A percentile compares a stretch with the other conserved stretches of the same genome.
Evolutionary conservation across 2,329 filamentous ascomycete species (phyloP).

Genomic region (Clarireedia paspali): DNA sequence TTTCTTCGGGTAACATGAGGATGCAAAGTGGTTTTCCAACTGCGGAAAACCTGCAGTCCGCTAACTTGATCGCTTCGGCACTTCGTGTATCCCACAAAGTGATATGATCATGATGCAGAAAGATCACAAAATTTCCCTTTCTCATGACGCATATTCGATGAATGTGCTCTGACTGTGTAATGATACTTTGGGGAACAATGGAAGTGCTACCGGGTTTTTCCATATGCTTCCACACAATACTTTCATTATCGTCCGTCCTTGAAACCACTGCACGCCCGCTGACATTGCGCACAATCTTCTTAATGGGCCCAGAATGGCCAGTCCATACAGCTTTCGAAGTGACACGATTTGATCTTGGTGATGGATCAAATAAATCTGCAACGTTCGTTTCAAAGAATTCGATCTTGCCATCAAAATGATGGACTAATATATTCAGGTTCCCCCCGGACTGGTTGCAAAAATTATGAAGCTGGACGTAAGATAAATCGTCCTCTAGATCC

Average conservation of each 20-base stretch:
- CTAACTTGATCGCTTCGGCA: constrained; percentile 50
- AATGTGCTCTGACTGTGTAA: constrained; percentile 63
- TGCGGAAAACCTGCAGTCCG: constrained; percentile 48
- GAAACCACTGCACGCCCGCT: constrained; percentile 76
- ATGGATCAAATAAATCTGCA: constrained; percentile 72
- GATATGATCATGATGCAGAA: constrained; percentile 63
- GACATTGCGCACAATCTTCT: constrained; percentile 80
- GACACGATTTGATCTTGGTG: constrained; percentile 51
- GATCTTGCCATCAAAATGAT: constrained; percentile 79
- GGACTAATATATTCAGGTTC: constrained; percentile 65
- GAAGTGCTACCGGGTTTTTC: constrained; percentile 42
- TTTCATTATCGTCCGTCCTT: constrained; percentile 69
- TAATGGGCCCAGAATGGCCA: constrained; percentile 72
- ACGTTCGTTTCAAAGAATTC: constrained; percentile 74
- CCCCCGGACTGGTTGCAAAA: constrained; percentile 62
- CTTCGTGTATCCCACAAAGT: constrained; percentile 73
- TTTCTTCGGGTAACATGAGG: constrained; percentile 61
- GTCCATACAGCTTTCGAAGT: constrained; percentile 64
- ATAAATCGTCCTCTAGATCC: constrained; percentile 13
- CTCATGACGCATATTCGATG: constrained; percentile 72
- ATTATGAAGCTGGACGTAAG: constrained; percentile 61
- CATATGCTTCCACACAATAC: constrained; percentile 73
- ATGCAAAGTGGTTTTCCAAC: constrained; percentile 72
- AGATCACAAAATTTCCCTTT: constrained; percentile 73
- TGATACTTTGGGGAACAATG: constrained; percentile 59